phyloP scores from a whole-genome alignment of 176 grass and related monocot species.

The Hyparrhenia diplandra region DNA sequence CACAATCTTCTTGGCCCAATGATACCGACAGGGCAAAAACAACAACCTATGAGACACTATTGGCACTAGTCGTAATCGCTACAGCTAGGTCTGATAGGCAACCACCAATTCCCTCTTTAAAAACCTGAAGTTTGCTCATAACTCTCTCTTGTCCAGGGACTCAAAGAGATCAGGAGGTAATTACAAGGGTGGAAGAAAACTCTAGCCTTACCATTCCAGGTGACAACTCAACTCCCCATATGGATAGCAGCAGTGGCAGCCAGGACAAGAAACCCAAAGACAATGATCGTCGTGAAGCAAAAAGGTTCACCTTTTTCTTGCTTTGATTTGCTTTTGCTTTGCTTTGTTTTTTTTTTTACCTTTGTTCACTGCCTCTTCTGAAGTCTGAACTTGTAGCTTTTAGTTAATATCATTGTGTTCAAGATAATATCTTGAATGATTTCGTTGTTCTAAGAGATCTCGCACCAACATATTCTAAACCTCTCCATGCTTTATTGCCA shows the following conservation, averaged over 20 bases:
- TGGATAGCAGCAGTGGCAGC: constrained; percentile 27
- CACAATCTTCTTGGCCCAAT: not conserved
- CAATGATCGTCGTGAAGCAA: not conserved
- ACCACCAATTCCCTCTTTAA: constrained; percentile 27
- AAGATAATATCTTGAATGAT: not conserved
- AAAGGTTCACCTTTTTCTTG: constrained; percentile 29
- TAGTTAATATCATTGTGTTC: not conserved
- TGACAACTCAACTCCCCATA: not conserved
- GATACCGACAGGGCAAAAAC: not conserved
- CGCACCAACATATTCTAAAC: not conserved
- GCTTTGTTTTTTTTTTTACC: constrained; percentile 14
- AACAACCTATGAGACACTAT: constrained; percentile 1
- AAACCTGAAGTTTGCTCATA: constrained; percentile 12
- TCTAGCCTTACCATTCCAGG: not conserved
- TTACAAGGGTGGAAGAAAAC: not conserved
- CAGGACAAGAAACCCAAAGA: constrained; percentile 18
- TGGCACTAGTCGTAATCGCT: not conserved
- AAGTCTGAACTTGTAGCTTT: not conserved
- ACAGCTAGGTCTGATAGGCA: not conserved
- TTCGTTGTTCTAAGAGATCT: not conserved
- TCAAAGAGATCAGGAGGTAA: not conserved
- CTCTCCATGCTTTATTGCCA: not conserved
- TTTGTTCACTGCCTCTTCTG: constrained; percentile 3
- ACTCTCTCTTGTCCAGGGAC: not conserved
- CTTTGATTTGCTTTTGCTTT: constrained; percentile 5